Base-by-base conservation (phyloP, 2,329 filamentous ascomycete species). In the Exophiala spinifera region DNA sequence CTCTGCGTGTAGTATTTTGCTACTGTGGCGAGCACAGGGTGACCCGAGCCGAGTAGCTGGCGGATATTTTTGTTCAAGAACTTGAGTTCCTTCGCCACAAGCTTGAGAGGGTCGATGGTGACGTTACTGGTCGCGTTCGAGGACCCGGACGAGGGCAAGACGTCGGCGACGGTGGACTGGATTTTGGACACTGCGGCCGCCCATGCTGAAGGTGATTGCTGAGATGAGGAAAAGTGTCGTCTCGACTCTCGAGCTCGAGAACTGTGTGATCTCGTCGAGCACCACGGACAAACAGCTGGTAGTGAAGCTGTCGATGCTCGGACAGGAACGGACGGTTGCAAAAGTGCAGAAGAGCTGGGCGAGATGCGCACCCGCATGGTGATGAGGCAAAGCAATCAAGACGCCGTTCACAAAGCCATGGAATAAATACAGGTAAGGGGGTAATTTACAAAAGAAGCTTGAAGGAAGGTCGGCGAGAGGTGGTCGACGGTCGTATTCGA, bases 1-100 rank as follows among this genome's bases (percentile, higher is more conserved):
- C 89, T 89, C 66, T 92, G 88, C 19, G 94, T 96, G 72, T 99
- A 99, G 78, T 99, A 99, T 74, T 99, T 99, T 49, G 94, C 91
- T 23, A 91, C 92, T 39, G 89, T 91, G 69, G 97, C 94, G 56
- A 99, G 81, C 43, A 91, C 91, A 0, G 94, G 94, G 69, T 99
- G 92, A 4, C 92, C 92, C 0, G 91, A 96, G 4, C 92, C 92
- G 14, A 97, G 77, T n/a, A 97, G 79, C 68, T 95, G 88, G 57
- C 89, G 82, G 72, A 97, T 95, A 66, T 97, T 96, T 51, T 91
- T 91, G 10, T 89, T 96, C 67, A 97, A 76, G 65, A 91, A 95
- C 73, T 95, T 94, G 85, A 99, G 89, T 78, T 97, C 92, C 74
- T 96, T 95, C 59, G 89, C 92, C 31, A 97, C 91, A 31, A 89